Percentiles rank a stretch among this genome's conserved stretches.
Conservation (phyloP, 1,284 basidiomycete genomes). For the Marasmius fiardii region DNA sequence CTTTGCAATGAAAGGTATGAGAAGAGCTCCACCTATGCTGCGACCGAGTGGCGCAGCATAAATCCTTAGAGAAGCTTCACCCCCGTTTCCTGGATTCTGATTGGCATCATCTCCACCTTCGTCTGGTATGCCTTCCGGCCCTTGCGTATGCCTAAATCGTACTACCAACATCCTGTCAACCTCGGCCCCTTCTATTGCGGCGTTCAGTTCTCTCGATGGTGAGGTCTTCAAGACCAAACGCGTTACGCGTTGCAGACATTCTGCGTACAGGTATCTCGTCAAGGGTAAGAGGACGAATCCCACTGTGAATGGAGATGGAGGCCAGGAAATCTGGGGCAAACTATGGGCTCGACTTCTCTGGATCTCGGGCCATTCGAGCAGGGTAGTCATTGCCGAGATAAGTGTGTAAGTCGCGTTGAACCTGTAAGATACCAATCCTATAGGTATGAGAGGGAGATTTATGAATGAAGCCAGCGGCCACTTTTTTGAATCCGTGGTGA, state of each 20-base stretch:
- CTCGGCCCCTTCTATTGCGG: constrained; percentile 17
- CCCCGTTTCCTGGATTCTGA: neutral
- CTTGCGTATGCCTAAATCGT: constrained; percentile 40
- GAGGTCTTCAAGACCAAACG: constrained; percentile 42
- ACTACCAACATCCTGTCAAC: constrained; percentile 45
- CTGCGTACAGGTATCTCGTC: constrained; percentile 44
- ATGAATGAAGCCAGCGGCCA: constrained; percentile 73
- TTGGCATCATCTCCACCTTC: neutral
- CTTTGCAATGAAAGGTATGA: constrained; percentile 61
- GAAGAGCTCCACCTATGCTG: constrained; percentile 59
- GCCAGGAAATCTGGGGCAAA: constrained; percentile 40
- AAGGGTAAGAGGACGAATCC: constrained; percentile 51
- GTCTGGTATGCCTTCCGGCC: constrained; percentile 8
- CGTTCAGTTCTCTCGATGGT: neutral
- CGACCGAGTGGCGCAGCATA: constrained; percentile 61
- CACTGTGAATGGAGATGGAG: constrained; percentile 57
- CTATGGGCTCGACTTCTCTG: constrained; percentile 6
- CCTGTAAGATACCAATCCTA: constrained; percentile 51
- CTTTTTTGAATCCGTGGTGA: constrained; percentile 60
- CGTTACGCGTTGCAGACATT: constrained; percentile 37
- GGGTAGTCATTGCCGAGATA: constrained; percentile 45
- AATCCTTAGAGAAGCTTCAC: constrained; percentile 45
- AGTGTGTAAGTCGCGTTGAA: constrained; percentile 43
- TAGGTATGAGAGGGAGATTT: constrained; percentile 63
- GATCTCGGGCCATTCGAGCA: constrained; percentile 53